Conservation (phyloP, 345 rosid genomes). For the Aquilaria yunnanensis region DNA sequence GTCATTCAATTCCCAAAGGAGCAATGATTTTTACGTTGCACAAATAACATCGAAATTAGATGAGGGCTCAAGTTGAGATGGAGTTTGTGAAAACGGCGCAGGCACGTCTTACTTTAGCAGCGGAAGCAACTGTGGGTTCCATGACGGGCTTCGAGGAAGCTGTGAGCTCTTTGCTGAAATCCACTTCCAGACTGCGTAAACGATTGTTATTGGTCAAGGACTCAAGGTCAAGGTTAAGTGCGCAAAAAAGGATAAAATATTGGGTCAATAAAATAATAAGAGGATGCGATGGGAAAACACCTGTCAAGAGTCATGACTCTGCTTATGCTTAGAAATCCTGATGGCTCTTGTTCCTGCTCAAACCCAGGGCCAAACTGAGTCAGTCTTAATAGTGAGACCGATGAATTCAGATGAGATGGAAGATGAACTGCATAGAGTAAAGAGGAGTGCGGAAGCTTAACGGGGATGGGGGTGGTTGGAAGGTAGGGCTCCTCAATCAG, state of each 20-base stretch:
- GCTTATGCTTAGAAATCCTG: constrained; percentile 82
- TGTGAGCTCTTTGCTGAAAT: constrained; percentile 73
- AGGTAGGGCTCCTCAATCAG: constrained; percentile 42
- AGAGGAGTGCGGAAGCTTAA: constrained; percentile 27
- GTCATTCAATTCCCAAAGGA: constrained; percentile 8
- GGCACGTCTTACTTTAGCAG: constrained; percentile 30
- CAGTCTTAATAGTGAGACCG: not conserved
- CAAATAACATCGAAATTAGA: not conserved
- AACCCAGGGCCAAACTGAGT: constrained; percentile 8
- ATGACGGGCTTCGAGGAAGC: constrained; percentile 34
- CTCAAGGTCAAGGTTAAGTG: not conserved
- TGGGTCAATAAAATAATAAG: not conserved
- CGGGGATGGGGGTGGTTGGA: constrained; percentile 25
- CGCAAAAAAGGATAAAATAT: not conserved
- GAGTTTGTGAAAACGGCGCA: constrained; percentile 2
- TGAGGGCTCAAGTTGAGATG: not conserved
- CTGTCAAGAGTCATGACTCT: constrained; percentile 92
- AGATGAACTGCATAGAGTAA: not conserved
- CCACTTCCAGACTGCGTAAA: constrained; percentile 62
- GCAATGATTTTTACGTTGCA: not conserved
- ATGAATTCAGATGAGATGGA: not conserved
- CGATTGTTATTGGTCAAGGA: not conserved
- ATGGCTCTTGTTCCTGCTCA: constrained; percentile 55
- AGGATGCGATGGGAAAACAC: constrained; percentile 26
- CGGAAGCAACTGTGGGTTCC: constrained; percentile 22